Evolutionary conservation across 2,329 filamentous ascomycete genomes (phyloP).

Genomic region (Macrophomina phaseolina): DNA sequence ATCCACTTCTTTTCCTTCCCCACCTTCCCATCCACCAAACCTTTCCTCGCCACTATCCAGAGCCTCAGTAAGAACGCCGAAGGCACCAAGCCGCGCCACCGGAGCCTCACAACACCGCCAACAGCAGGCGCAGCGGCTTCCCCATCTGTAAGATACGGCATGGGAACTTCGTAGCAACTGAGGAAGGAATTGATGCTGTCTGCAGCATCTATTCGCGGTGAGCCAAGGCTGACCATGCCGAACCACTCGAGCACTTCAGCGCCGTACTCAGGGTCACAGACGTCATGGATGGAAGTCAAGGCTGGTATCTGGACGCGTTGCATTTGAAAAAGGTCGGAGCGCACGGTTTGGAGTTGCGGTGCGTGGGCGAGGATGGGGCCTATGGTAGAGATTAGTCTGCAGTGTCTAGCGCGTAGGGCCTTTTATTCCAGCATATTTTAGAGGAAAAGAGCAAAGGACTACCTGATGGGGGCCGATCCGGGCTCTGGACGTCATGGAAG

Average conservation of each 20-base stretch:
- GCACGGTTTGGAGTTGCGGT: conserved; percentile 28
- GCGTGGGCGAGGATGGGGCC: conserved; percentile 15
- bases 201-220: conserved; percentile 63
- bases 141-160: conserved; percentile 33
- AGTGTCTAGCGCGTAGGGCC: conserved; percentile 30
- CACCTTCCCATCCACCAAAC: conserved; percentile 32
- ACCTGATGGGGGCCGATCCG: conserved; percentile 49
- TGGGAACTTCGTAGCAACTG: conserved; percentile 68
- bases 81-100: conserved; percentile 53
- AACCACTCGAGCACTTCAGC: conserved; percentile 76
- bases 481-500: conserved; percentile 66
- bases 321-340: conserved; percentile 40
- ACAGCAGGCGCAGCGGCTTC: conserved; percentile 21
- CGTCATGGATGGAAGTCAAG: conserved; percentile 39
- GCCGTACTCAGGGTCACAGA: conserved; percentile 66
- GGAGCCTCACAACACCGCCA: conserved; percentile 42
- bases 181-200: conserved; percentile 73
- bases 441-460: conserved; percentile 23
- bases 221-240: conserved; percentile 68
- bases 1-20: conserved; percentile 37
- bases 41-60: conserved; percentile 36
- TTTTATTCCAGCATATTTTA: conserved; percentile 1
- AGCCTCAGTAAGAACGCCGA: conserved; percentile 40
- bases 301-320: conserved; percentile 34
- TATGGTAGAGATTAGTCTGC: not conserved